Evolutionary conservation across 257 asterid species (phyloP), one percentile per base, ranked within the genome.

Genomic region (Cinchona pubescens): DNA sequence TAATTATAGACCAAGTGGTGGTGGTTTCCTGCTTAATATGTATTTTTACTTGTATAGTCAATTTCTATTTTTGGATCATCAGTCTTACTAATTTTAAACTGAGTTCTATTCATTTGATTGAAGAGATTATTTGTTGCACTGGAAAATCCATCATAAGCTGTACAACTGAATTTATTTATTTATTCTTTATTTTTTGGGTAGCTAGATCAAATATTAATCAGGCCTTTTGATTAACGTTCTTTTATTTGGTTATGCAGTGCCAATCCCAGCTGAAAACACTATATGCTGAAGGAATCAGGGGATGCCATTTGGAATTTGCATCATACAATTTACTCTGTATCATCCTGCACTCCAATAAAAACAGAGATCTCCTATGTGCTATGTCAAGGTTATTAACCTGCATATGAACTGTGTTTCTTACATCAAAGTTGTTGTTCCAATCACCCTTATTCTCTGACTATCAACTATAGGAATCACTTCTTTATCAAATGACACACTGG

Each of bases 181-280:
- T n/a, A n/a, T n/a, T n/a, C n/a, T n/a, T n/a, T n/a, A n/a, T n/a
- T n/a, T n/a, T n/a, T n/a, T n/a, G n/a, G n/a, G 19, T 18, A 40
- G 18, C 48, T 55, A n/a, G 30, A 7, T 29, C 53, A 38, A 60
- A 63, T 23, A 30, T 46, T 55, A 63, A 23, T 35, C 25, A 42
- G 37, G 40, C 76, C 67, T 53, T 85, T 67, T 78, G 73, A 40
- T 65, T 77, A 42, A 80, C 71, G 27, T 46, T 78, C 78, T 69
- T 43, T 80, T 48, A 73, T 80, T 76, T 79, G 74, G 49, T 56
- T 79, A 46, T 85, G 96, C 96, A 95, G 99, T 95, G 99, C 81
- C 99, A 95, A 75, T 92, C 99, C 73, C 99, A 95, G 85, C 82
- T 95, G 83, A 84, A 85, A 89, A 86, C 96, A 16, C 97, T 95